Percentiles rank a stretch among this genome's conserved stretches.
phyloP scores from a whole-genome alignment of 345 rosid genomes.

The Mallotus nudiflorus region DNA sequence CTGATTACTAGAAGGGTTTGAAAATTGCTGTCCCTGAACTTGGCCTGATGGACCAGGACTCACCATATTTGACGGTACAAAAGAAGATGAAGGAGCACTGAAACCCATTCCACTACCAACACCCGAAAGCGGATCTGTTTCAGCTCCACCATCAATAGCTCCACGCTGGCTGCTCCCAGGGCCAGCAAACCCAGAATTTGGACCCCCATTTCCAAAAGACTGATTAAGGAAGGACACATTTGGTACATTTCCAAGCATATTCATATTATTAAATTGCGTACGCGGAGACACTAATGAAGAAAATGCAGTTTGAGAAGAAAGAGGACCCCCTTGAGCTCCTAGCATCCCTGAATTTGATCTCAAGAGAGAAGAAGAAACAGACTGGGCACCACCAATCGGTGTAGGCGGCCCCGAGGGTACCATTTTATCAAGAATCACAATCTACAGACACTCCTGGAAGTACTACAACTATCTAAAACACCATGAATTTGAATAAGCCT shows the following conservation, averaged over 20 bases:
- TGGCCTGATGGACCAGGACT: constrained; percentile 67
- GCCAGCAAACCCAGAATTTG: constrained; percentile 52
- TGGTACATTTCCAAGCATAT: constrained; percentile 75
- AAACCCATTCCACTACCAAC: constrained; percentile 68
- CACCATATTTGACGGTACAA: constrained; percentile 59
- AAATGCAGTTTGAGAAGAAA: constrained; percentile 72
- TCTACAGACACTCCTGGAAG: constrained; percentile 12
- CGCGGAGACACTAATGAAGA: constrained; percentile 66
- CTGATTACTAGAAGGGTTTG: constrained; percentile 59
- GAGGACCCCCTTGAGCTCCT: constrained; percentile 74
- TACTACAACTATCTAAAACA: constrained; percentile 36
- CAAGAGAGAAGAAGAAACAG: constrained; percentile 65
- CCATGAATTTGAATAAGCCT: constrained; percentile 34
- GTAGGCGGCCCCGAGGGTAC: constrained; percentile 80
- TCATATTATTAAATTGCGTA: constrained; percentile 69
- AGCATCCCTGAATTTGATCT: constrained; percentile 68
- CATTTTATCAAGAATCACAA: constrained; percentile 50
- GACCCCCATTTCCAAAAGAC: constrained; percentile 78
- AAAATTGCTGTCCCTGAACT: constrained; percentile 76
- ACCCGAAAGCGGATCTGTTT: constrained; percentile 66
- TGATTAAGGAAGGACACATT: constrained; percentile 78
- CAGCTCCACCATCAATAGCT: constrained; percentile 69
- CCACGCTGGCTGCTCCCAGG: constrained; percentile 54
- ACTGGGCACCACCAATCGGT: constrained; percentile 75
- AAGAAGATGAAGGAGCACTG: constrained; percentile 57